A percentile compares a stretch with the other conserved stretches of the same genome.
Conservation (phyloP, 208 protist species). For the Leishmania tarentolae region DNA sequence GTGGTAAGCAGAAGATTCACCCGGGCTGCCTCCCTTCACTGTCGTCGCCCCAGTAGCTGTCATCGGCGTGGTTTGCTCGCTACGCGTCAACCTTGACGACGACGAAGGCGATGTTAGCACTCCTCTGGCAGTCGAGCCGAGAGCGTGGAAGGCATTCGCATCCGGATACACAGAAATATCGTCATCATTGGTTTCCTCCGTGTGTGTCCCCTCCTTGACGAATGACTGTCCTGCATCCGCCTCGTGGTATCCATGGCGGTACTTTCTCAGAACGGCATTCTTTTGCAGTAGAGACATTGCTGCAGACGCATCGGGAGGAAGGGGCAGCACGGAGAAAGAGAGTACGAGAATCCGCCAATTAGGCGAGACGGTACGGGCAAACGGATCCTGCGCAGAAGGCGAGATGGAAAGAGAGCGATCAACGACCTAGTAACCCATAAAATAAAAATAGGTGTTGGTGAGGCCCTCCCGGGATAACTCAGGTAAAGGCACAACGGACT, state of each 20-base stretch:
- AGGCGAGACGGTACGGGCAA: not conserved
- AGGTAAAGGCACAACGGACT: not conserved
- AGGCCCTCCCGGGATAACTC: not conserved
- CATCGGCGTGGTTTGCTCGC: not conserved
- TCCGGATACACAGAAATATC: not conserved
- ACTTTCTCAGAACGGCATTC: constrained; percentile 48
- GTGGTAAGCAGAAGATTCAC: no score
- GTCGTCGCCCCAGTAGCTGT: not conserved
- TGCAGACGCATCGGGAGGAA: not conserved
- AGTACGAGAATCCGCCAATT: not conserved
- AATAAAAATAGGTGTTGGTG: not conserved
- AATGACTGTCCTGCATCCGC: not conserved
- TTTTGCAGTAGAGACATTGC: constrained; percentile 45
- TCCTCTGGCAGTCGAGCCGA: not conserved
- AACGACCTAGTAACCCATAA: not conserved
- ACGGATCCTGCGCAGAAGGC: not conserved
- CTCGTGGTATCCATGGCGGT: constrained; percentile 36
- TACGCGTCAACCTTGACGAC: no score
- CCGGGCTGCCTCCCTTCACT: not conserved
- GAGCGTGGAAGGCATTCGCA: not conserved
- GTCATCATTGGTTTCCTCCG: not conserved
- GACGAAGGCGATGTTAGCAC: no score
- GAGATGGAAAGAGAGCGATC: not conserved
- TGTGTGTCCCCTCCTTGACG: not conserved
- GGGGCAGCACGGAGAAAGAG: not conserved